Evolutionary conservation across 1,284 basidiomycete genomes (phyloP), one percentile per base, ranked within the genome.

Genomic region (Gymnopus androsaceus): DNA sequence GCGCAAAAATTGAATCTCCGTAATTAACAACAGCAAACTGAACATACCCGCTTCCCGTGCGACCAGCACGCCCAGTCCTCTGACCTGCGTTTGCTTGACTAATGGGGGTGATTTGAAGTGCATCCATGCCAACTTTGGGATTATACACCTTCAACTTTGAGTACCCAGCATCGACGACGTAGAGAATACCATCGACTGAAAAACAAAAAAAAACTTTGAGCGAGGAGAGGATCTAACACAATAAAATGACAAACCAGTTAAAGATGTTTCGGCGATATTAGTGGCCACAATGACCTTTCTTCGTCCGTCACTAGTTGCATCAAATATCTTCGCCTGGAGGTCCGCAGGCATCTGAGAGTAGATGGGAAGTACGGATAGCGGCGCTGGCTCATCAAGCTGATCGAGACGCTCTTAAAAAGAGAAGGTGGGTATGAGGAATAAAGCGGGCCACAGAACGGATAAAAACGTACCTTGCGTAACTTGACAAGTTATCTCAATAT

Each of bases 281-380:
- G 97, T 99, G 0, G 97, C 96, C 0, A 99, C 95, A 60, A 99
- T 94, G 54, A 96, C 94, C 73, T 99, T 99, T 40, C 97, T 81
- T 47, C 95, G 83, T 6, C 96, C 97, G 69, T 98, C 94, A n/a
- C 85, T 78, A 0, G 96, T 95, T 2, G 95, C 87, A 61, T 95
- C 90, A 67, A 99, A 99, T 64, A 99, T 99, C 72, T 95, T 96
- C 12, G 97, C 95, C 69, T 99, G 97, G 31, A 99, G 75, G 74
- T 99, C 97, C 1, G 97, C 95, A 2, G 97, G 97, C 96, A 99
- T 98, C 69, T 98, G 96, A 2, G 97, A 99, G 74, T 99, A 99
- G 66, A 99, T 99, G 1, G 97, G 97, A 15, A 99, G 75, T 2
- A 99, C 87, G 1, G 94, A 86, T 27, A 99, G 74, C 1, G 89